These are phyloP conservation scores for Aurinia saxatilis DNA, from an alignment of 345 rosid species.

Conservation along the genomic window DNA sequence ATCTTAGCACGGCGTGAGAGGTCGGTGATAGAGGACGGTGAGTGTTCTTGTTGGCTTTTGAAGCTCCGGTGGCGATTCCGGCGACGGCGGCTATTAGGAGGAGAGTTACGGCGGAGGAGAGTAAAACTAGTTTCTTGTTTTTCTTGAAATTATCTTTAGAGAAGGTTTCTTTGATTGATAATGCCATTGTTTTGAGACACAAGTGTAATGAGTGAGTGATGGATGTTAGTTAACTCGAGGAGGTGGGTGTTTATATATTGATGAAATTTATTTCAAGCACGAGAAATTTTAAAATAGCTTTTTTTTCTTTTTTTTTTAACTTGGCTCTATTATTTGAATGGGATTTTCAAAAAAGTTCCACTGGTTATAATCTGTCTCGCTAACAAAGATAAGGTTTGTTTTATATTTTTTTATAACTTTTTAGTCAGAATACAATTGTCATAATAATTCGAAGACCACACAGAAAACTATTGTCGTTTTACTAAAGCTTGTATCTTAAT, in stretches of 20 bases:
- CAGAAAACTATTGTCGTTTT: slow-evolving; percentile 15
- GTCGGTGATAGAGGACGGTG: slow-evolving; percentile 23
- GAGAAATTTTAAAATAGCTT: background rate
- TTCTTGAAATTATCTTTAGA: slow-evolving; percentile 20
- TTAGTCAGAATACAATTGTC: background rate
- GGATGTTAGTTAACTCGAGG: slow-evolving; percentile 16
- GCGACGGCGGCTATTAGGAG: slow-evolving; percentile 15
- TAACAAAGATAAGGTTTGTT: slow-evolving; percentile 7
- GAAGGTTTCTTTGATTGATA: slow-evolving; percentile 14
- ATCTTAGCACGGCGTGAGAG: slow-evolving; percentile 53
- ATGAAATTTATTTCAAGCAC: background rate
- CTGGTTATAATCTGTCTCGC: slow-evolving; percentile 5
- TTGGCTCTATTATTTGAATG: slow-evolving; percentile 19
- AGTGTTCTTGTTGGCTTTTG: no score
- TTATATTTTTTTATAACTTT: background rate
- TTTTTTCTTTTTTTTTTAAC: slow-evolving; percentile 1
- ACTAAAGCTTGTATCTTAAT: background rate
- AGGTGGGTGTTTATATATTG: slow-evolving; percentile 14
- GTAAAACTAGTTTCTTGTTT: slow-evolving; percentile 17
- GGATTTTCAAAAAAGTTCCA: background rate
- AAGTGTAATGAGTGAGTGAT: slow-evolving; percentile 10
- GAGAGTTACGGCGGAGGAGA: slow-evolving; percentile 12
- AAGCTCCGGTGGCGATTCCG: slow-evolving; percentile 24
- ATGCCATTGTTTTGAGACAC: slow-evolving; percentile 16
- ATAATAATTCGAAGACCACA: background rate